phyloP scores from a whole-genome alignment of 371 early-diverging fungal genomes.

The Cladochytrium tenue region DNA sequence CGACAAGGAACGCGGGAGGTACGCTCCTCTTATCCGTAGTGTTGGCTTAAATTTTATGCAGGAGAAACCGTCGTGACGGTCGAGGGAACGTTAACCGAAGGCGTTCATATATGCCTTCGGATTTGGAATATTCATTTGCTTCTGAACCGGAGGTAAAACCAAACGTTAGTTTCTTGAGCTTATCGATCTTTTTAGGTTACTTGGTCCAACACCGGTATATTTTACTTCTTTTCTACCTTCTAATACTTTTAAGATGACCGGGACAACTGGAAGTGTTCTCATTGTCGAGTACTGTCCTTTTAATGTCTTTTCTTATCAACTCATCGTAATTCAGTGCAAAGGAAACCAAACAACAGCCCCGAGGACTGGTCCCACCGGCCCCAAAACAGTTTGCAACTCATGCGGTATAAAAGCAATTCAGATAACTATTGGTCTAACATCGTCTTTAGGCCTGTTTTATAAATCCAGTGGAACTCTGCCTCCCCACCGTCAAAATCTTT shows the following conservation, averaged over 20 bases:
- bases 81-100: background rate
- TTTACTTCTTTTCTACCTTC: background rate
- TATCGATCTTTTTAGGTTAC: no score
- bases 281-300: conserved; percentile 12
- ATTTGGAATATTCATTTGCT: background rate
- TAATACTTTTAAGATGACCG: conserved; percentile 7
- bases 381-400: conserved; percentile 21
- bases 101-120: background rate
- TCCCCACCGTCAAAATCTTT: conserved; percentile 55
- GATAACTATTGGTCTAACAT: no score
- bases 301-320: background rate
- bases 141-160: background rate
- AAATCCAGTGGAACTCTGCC: conserved; percentile 59
- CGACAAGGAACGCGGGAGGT: conserved; percentile 9
- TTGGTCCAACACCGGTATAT: no score
- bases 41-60: no score
- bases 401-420: conserved; percentile 36
- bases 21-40: no score
- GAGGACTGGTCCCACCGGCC: conserved; percentile 53
- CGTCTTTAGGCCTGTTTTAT: conserved; percentile 46
- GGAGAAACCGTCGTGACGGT: background rate
- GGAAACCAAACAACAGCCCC: conserved; percentile 45
- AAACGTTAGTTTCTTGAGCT: no score
- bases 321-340: conserved; percentile 5
- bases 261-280: conserved; percentile 12